Base-by-base conservation (phyloP, 2,329 filamentous ascomycete species). In the Colletotrichum euphorbiae region DNA sequence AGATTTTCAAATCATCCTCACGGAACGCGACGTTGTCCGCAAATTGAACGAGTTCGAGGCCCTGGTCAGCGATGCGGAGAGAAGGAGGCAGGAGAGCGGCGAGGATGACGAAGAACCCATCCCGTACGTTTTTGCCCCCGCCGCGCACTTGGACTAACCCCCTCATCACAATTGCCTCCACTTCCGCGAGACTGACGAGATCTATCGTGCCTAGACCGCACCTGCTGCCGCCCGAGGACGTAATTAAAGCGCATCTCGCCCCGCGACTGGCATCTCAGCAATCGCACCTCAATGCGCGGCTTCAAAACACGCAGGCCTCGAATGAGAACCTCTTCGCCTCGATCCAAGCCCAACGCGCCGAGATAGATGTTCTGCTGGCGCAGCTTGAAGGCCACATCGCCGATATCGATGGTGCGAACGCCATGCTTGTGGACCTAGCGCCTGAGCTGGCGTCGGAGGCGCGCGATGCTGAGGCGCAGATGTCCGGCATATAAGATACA, bases 31-130 rank as follows among this genome's bases (percentile, higher is more conserved):
- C 50, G 87, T 90, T 12, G 82, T 90, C 2, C 79, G 80, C 43
- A 84, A 84, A 68, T 80, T 90, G 9, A 90, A 90, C 75, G 83
- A 86, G 75, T 81, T 90, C 6, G 88, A 90, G 73, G 77, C 72
- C 28, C 80, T 90, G 13, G 81, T 88, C 56, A 79, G 76, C 63
- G 85, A 87, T 59, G 88, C 88, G 5, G 78, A 77, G 55, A 70
- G 72, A 60, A 76, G 82, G 64, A 75, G 80, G 54, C 72, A 76
- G 46, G 75, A 78, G 28, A 75, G 78, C 24, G 69, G 71, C 57
- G 61, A 61, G 58, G 62, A 72, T 12, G 74, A 72, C 6, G 68
- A 72, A 2, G 62, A 74, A 28, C 83, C 84, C 5, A 78, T 80
- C 43, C 83, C 85, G 84, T 85, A 79, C 69, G 82, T 78, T n/a